Base-by-base conservation (phyloP, 164 flowering plant species). In the Aristolochia californica region DNA sequence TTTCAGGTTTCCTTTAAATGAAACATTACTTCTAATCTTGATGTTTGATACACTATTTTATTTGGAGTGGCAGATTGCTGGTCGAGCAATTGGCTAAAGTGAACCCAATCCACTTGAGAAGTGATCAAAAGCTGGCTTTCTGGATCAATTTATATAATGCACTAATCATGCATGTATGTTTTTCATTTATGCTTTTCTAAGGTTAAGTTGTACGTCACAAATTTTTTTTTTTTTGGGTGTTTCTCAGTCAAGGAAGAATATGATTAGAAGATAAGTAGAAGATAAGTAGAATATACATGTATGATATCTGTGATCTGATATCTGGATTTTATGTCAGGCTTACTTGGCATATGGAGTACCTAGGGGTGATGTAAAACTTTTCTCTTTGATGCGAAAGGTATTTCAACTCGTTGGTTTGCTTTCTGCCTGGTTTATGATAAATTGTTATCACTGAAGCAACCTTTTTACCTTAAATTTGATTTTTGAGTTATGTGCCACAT, bases 61-160 rank as follows among this genome's bases (percentile, higher is more conserved):
- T 54, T 40, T 12, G 21, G 26, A 40, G 10, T 13, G 22, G 66
- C 76, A 86, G 95, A 56, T 67, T 62, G 26, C 82, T 86, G 48
- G 95, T 86, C 38, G 95, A 83, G 78, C 85, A 80, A 56, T 67
- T 86, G 67, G 95, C 84, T 5, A 79, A 70, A 68, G 88, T 86
- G 57, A 80, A 83, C 59, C 87, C 87, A 8, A 62, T 69, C 43
- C 75, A 74, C 66, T 69, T 87, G 75, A 79, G 62, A 64, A 55
- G 72, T 58, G 68, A 80, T 24, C 90, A 80, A 74, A 83, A 78
- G 78, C 78, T 87, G 66, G 90, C 94, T 51, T 87, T 87, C 72
- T 87, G 95, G 95, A 82, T 87, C 75, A 87, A 87, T 78, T 57
- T 87, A 48, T 87, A 83, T 47, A 83, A 87, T 78, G 90, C 95